Conservation (phyloP, 768 basidiomycete genomes). For the Rhodotorula kratochvilovae region DNA sequence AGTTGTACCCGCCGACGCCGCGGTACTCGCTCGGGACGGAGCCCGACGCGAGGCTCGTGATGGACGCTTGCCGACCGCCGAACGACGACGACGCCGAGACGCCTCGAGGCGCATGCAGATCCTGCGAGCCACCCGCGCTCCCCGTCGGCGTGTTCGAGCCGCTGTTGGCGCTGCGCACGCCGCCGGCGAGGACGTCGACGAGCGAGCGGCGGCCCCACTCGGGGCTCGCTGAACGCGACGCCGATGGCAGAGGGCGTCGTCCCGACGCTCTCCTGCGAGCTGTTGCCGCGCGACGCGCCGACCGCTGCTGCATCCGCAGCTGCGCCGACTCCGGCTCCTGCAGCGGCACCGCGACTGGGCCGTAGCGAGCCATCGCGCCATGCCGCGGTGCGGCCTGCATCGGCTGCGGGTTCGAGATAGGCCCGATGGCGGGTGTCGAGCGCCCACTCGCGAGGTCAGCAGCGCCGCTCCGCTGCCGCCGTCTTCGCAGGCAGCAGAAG, state of each 20-base stretch:
- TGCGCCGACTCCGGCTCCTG: not conserved
- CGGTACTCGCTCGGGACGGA: conserved; percentile 6
- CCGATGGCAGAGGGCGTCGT: conserved; percentile 34
- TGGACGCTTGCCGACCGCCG: conserved; percentile 25
- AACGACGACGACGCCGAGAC: not conserved
- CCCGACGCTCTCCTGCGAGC: conserved; percentile 17
- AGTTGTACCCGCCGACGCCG: conserved; percentile 33
- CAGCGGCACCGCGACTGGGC: not conserved
- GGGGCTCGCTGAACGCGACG: conserved; percentile 33
- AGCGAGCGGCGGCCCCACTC: conserved; percentile 30
- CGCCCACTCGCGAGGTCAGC: not conserved
- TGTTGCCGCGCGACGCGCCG: conserved; percentile 6
- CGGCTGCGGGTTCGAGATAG: conserved; percentile 24
- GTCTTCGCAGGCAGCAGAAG: conserved; percentile 8
- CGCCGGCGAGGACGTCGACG: conserved; percentile 27
- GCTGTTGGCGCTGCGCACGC: conserved; percentile 13
- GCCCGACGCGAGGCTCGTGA: conserved; percentile 7
- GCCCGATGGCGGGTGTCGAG: not conserved
- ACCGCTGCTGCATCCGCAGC: not conserved
- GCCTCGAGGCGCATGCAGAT: not conserved
- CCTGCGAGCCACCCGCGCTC: not conserved
- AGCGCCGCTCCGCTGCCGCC: not conserved
- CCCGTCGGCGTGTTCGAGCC: not conserved
- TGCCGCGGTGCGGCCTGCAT: conserved; percentile 3
- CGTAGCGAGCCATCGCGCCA: not conserved